phyloP scores from a whole-genome alignment of 192 early-diverging fungal species.

The Piromyces sp. region DNA sequence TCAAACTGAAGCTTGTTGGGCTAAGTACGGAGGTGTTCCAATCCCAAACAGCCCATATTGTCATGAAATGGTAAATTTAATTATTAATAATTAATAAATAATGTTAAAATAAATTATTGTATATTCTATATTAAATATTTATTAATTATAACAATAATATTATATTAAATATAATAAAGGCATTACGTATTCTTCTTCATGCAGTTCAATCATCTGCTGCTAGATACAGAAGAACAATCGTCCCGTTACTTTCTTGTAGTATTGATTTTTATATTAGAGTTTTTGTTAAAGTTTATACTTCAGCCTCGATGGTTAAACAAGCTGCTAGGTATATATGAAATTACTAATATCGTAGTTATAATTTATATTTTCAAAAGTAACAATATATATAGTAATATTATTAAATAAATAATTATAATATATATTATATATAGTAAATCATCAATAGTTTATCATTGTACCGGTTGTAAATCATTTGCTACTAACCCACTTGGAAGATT shows the following conservation, averaged over 20 bases:
- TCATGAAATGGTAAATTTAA: constrained; percentile 63
- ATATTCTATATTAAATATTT: constrained; percentile 1
- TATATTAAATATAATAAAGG: constrained; percentile 11
- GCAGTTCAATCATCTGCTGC: constrained; percentile 66
- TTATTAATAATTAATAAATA: not conserved
- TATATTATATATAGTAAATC: constrained; percentile 66
- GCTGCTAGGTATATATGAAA: constrained; percentile 43
- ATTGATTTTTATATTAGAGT: constrained; percentile 97
- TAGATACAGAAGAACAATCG: constrained; percentile 66
- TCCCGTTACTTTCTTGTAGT: constrained; percentile 75
- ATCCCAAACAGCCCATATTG: constrained; percentile 67
- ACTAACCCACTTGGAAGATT: constrained; percentile 58
- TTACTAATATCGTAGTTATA: no score
- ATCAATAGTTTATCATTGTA: constrained; percentile 66
- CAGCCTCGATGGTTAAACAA: constrained; percentile 54
- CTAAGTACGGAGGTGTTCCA: constrained; percentile 89
- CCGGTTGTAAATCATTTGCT: constrained; percentile 56
- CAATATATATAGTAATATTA: no score
- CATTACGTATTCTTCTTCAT: constrained; percentile 73
- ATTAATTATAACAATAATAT: no score
- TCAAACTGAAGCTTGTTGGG: constrained; percentile 67
- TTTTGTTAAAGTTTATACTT: constrained; percentile 76
- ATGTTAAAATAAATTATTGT: not conserved
- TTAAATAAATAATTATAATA: no score
- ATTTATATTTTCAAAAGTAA: no score